These are phyloP conservation scores for Lachnellula arida DNA, from an alignment of 2,329 filamentous ascomycete species.

Conservation along the genomic window DNA sequence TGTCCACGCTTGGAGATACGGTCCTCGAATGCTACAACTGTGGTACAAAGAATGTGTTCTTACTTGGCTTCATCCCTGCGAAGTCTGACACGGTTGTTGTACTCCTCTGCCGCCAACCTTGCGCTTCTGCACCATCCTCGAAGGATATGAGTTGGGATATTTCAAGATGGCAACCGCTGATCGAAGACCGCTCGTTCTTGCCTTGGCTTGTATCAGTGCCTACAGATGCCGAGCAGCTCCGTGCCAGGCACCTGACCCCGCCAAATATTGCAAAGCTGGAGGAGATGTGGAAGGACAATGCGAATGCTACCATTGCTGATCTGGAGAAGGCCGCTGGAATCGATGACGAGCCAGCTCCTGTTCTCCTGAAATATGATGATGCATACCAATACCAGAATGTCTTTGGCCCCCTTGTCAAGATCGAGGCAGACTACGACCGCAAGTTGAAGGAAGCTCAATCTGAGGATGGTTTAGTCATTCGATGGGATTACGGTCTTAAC, in stretches of 20 bases:
- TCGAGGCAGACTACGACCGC: slow-evolving; percentile 98
- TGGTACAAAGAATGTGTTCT: slow-evolving; percentile 97
- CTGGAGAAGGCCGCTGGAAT: slow-evolving; percentile 87
- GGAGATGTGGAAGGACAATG: slow-evolving; percentile 97
- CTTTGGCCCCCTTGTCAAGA: slow-evolving; percentile 96
- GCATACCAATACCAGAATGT: slow-evolving; percentile 99
- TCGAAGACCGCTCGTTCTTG: slow-evolving; percentile 93
- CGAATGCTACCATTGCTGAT: slow-evolving; percentile 80
- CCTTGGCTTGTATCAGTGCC: slow-evolving; percentile 88
- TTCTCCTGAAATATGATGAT: slow-evolving; percentile 91
- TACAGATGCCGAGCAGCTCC: slow-evolving; percentile 91
- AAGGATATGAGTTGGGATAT: slow-evolving; percentile 99
- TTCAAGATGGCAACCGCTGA: slow-evolving; percentile 93
- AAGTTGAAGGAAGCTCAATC: slow-evolving; percentile 98
- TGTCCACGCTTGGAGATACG: slow-evolving; percentile 89
- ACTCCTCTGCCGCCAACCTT: slow-evolving; percentile 91
- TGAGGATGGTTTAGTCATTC: slow-evolving; percentile 89
- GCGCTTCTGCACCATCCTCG: slow-evolving; percentile 87
- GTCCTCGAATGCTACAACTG: slow-evolving; percentile 99
- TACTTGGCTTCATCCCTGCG: slow-evolving; percentile 95
- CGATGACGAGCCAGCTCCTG: slow-evolving; percentile 91
- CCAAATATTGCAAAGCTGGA: slow-evolving; percentile 95
- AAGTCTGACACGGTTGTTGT: slow-evolving; percentile 99
- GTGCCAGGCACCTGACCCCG: slow-evolving; percentile 85
- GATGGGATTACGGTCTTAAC: slow-evolving; percentile 93